Evolutionary conservation across 2,329 filamentous ascomycete species (phyloP), one percentile per base, ranked within the genome.

Genomic region (Arthrobotrys iridis): DNA sequence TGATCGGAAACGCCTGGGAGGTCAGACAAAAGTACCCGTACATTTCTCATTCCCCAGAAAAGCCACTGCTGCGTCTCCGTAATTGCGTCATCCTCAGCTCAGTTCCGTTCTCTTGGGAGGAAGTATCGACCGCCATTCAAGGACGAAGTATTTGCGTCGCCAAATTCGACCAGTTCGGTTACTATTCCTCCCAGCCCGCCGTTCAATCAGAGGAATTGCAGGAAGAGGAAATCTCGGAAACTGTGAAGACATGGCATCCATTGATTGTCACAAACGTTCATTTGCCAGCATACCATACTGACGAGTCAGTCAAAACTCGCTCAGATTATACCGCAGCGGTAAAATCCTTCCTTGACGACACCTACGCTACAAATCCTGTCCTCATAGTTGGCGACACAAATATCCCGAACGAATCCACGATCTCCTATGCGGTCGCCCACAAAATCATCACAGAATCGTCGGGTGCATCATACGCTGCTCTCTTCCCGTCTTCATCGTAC

Each of bases 331-430:
- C 90, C 11, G 83, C 85, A 48, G 83, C 81, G 18, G 79, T 91
- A 0, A 78, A 86, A 1, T 80, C 80, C 5, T 81, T 88, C 78
- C 77, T 90, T 13, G 79, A 80, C 0, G 77, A 76, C 0, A 77
- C 81, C 0, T 85, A 87, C 50, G 76, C 81, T 0, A 64, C 80
- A 0, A 83, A 85, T 37, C 83, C 87, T 3, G 88, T 85, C 83
- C 82, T 90, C 2, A 78, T 91, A 18, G 86, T 86, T 0, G 89
- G 89, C 2, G 88, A 90, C 79, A 88, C 90, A 79, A 91, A 91
- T 77, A 82, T 90, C 22, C 83, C 86, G 4, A 89, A 88, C 0
- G 81, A 83, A 1, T 83, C 84, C 60, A 87, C 87, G 0, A 85
- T 90, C 33, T 82, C 86, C 8, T 81, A 83, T 2, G 87, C 88